Evolutionary conservation across 805 yeast species (phyloP), one percentile per base, ranked within the genome.

Genomic region (Cyberlindnera maclurae): DNA sequence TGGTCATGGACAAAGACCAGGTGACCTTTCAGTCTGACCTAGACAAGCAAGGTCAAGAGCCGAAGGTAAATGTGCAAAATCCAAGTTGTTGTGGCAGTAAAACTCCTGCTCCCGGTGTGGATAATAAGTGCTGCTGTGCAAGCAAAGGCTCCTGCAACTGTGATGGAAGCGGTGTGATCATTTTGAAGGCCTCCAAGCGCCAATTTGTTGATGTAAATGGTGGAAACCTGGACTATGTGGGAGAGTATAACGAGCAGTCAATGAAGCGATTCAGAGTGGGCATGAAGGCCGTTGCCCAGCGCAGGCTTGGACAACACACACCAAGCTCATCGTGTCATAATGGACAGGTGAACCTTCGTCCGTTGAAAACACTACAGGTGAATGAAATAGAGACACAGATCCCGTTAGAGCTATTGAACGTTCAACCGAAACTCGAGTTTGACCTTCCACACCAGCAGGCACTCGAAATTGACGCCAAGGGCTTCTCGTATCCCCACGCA

Each of bases 211-310:
- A 54, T 34, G 50, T 54, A 17, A 43, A 45, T 16, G 48, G 45
- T 34, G 60, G 60, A 9, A 44, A 43, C 10, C 26, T 54, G 5
- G 51, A 53, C 27, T 51, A 42, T 32, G 51, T 54, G 17, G 60
- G 52, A 3, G 56, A 58, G 11, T 53, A 48, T 18, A 49, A 37
- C 13, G 51, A 46, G 2, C 39, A 46, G 3, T 32, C 43, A 10
- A 39, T 45, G 28, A 46, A 38, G 22, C 49, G 38, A 15, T 52
- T 54, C 36, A 42, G 45, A 12, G 22, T 47, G 2, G 37, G 33
- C 3, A 20, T 20, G 24, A 20, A 20, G 5, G 24, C 24, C 24
- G 24, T 8, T 8, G 8, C 5, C 8, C 24, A 20, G 24, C 24
- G 24, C 24, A 20, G 24, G 24, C 24, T 20, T 20, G 37, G 27